Evolutionary conservation across 768 basidiomycete genomes (phyloP), one percentile per base, ranked within the genome.

Genomic region (Neoboletus brunneissimus): DNA sequence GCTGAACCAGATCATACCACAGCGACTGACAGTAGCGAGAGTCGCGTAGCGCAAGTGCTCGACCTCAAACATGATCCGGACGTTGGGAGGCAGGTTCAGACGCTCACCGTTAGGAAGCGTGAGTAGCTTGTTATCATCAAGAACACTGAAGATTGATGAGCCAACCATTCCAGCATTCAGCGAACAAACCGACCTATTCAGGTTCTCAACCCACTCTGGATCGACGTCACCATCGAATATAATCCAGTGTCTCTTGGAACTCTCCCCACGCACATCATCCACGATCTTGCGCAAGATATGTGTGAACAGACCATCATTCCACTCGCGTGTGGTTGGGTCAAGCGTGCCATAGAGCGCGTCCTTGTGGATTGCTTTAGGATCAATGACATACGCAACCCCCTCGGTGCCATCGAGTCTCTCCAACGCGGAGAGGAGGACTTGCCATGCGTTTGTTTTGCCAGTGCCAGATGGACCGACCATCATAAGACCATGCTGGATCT

Each of bases 1-100:
- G 69, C 94, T 98, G 77, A 99, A 99, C 97, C 97, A 99, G 64
- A 99, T 96, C 97, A 99, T 99, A 70, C 97, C 97, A 67, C 97
- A 99, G 54, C 97, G 95, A 84, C 94, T 97, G 79, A 99, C 97
- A 27, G 97, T 99, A 16, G 97, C 97, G 52, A 90, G 85, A 4
- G 97, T 99, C 0, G 97, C 97, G 71, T 96, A 99, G 65, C 87
- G 89, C 62, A 99, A 83, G 71, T 97, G 94, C 70, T 98, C 97
- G 54, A 98, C 97, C 71, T 99, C 97, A 70, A 99, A 98, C 94
- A 99, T 96, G 72, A 99, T 95, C 52, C 97, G 88, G 23, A 99
- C 94, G 67, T 98, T 98, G 4, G 93, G 83, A 1, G 97, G 97
- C 25, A 99, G 80, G 69, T 94, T 98, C 55, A 99, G 86, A 60